These are phyloP conservation scores for Blumeriella jaapii DNA, from an alignment of 2,329 filamentous ascomycete species.

Conservation along the genomic window DNA sequence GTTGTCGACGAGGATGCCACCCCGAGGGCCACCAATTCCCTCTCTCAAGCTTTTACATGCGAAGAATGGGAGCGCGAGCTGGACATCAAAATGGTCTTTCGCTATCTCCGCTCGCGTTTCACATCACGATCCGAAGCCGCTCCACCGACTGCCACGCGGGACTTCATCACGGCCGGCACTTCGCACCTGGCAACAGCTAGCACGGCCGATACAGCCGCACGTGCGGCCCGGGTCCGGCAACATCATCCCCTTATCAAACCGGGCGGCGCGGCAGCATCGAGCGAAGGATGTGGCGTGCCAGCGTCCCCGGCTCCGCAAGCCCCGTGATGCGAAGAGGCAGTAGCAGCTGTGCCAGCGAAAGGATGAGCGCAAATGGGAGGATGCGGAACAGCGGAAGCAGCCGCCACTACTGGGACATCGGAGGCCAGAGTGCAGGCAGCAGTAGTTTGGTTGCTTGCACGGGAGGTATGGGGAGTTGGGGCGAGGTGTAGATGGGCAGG, in stretches of 20 bases:
- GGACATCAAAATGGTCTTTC: conserved; percentile 84
- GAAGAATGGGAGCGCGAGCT: conserved; percentile 80
- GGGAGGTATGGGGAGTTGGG: conserved; percentile 66
- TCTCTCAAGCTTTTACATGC: conserved; percentile 14
- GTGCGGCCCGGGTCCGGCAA: conserved; percentile 74
- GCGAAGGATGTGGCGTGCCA: conserved; percentile 45
- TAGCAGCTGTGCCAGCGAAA: conserved; percentile 79
- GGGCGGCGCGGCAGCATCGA: conserved; percentile 27
- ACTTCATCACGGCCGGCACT: conserved; percentile 27
- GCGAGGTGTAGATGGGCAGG: conserved; percentile 64
- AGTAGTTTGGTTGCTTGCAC: conserved; percentile 57
- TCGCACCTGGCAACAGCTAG: conserved; percentile 38
- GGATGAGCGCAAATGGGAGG: conserved; percentile 56
- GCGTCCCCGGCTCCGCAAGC: conserved; percentile 33
- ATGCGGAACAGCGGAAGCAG: conserved; percentile 50
- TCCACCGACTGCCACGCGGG: conserved; percentile 30
- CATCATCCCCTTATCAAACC: conserved; percentile 72
- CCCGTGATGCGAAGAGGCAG: conserved; percentile 28
- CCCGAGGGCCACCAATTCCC: conserved; percentile 12
- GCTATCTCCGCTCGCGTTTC: conserved; percentile 71
- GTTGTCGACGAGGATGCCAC: conserved; percentile 16
- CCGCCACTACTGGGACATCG: conserved; percentile 87
- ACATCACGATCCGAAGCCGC: conserved; percentile 33
- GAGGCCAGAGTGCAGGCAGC: conserved; percentile 60
- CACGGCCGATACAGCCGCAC: conserved; percentile 56